phyloP scores from a whole-genome alignment of 345 rosid species.

The Salix koriyanagi region DNA sequence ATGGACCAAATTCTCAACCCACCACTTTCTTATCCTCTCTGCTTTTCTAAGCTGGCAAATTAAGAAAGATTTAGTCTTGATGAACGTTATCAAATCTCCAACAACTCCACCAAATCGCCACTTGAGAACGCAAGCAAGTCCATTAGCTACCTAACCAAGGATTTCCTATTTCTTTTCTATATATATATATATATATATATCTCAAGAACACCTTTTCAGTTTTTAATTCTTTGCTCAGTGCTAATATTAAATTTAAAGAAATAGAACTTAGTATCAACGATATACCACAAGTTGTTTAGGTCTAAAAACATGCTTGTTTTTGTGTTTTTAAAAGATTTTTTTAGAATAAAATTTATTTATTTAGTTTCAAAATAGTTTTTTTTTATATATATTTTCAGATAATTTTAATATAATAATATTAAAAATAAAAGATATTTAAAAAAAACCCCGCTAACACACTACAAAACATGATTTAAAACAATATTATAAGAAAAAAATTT shows the following conservation, averaged over 20 bases:
- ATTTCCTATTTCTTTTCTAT: neutral
- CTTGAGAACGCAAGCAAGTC: conserved; percentile 22
- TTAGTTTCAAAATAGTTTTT: no score
- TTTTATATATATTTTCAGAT: no score
- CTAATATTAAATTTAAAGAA: neutral
- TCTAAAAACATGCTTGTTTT: no score
- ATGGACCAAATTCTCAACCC: neutral
- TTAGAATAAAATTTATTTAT: no score
- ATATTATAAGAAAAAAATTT: neutral
- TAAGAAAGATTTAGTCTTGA: neutral
- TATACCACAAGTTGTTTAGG: neutral
- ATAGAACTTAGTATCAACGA: neutral
- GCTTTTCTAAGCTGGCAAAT: neutral
- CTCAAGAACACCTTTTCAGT: neutral
- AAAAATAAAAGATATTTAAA: no score
- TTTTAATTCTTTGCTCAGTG: neutral
- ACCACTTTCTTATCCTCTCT: neutral
- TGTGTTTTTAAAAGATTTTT: no score
- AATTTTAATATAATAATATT: no score
- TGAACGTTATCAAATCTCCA: conserved; percentile 23
- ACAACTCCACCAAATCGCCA: conserved; percentile 37
- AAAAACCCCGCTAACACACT: no score
- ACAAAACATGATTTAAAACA: neutral
- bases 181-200: no score
- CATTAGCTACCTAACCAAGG: neutral